Evolutionary conservation across 768 basidiomycete species (phyloP).

Genomic region (Cytidiella melzeri): DNA sequence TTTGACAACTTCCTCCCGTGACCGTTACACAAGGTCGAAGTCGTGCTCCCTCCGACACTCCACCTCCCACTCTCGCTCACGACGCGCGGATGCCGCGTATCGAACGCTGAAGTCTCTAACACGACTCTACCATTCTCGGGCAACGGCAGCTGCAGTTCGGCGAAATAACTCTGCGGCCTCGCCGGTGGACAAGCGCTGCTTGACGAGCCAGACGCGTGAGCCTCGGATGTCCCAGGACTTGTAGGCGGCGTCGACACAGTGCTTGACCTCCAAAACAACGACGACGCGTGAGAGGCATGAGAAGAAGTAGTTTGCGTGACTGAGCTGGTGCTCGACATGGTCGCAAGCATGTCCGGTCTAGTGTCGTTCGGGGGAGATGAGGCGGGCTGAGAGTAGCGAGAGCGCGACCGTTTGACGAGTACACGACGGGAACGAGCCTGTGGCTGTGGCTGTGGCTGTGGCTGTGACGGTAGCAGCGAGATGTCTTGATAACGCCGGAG

Average conservation of each 20-base stretch:
- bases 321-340: neutral
- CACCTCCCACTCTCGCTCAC: no score
- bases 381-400: neutral
- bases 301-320: neutral
- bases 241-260: conserved; percentile 8
- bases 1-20: no score
- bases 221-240: conserved; percentile 6
- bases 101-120: no score
- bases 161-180: neutral
- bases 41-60: no score
- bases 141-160: neutral
- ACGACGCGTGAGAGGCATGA: no score
- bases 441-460: neutral
- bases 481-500: no score
- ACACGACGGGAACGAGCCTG: neutral
- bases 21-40: no score
- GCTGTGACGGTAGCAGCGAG: no score
- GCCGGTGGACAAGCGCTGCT: no score
- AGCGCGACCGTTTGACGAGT: neutral
- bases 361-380: neutral
- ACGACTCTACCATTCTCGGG: no score
- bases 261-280: conserved; percentile 1
- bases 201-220: no score
- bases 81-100: no score
- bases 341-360: neutral